phyloP scores from a whole-genome alignment of 1,284 basidiomycete genomes.

The Retiboletus fuscus region DNA sequence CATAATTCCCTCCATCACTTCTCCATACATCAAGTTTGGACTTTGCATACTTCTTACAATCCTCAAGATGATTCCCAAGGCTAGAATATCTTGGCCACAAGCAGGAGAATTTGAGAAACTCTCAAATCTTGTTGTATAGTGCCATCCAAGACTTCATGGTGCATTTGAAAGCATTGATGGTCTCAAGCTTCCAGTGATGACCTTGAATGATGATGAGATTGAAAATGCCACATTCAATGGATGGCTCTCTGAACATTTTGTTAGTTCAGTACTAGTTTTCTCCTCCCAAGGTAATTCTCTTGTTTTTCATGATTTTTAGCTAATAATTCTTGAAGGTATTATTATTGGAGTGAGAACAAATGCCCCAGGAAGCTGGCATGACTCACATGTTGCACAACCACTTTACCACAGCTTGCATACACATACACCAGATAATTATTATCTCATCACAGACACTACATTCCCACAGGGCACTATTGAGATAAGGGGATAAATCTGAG shows the following conservation, averaged over 20 bases:
- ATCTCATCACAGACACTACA: slow-evolving; percentile 33
- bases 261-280: slow-evolving; percentile 38
- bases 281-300: slow-evolving; percentile 44
- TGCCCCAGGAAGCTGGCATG: slow-evolving; percentile 63
- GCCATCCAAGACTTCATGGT: slow-evolving; percentile 46
- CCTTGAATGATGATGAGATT: slow-evolving; percentile 49
- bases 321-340: too few relatives aligned
- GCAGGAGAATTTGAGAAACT: slow-evolving; percentile 44
- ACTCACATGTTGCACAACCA: slow-evolving; percentile 53
- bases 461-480: slow-evolving; percentile 26
- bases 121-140: slow-evolving; percentile 46
- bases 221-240: slow-evolving; percentile 65
- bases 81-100: slow-evolving; percentile 51
- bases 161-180: slow-evolving; percentile 35
- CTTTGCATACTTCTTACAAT: slow-evolving; percentile 49
- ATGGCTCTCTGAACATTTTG: slow-evolving; percentile 57
- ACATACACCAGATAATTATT: slow-evolving; percentile 27
- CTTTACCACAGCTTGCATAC: slow-evolving; percentile 53
- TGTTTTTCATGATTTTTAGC: too few relatives aligned
- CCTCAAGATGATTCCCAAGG: slow-evolving; percentile 50
- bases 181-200: slow-evolving; percentile 24
- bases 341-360: slow-evolving; percentile 54
- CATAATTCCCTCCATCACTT: slow-evolving; percentile 23
- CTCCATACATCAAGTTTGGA: slow-evolving; percentile 52
- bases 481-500: slow-evolving; percentile 49